phyloP scores from a whole-genome alignment of 2,329 filamentous ascomycete species.

The Aspergillus hortae region DNA sequence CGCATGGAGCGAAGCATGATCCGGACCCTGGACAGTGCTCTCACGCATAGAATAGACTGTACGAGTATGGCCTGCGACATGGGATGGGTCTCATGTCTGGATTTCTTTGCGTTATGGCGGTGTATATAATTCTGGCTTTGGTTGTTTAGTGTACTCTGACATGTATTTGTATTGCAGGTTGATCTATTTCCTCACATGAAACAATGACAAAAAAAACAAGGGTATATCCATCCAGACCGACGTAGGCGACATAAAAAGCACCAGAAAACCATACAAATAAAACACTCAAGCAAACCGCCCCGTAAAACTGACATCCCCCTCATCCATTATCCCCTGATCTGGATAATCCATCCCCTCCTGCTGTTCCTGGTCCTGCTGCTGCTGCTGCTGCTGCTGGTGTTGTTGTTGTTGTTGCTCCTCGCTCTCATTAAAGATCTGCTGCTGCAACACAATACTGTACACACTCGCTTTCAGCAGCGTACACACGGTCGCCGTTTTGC shows the following conservation, averaged over 20 bases:
- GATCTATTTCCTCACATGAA: constrained; percentile 10
- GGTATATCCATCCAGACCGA: constrained; percentile 15
- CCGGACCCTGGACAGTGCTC: constrained; percentile 5
- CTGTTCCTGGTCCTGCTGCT: constrained; percentile 10
- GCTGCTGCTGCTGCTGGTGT: constrained; percentile 16
- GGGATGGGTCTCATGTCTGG: background rate
- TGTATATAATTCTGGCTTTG: constrained; percentile 19
- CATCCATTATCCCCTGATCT: constrained; percentile 20
- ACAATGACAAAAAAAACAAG: constrained; percentile 7
- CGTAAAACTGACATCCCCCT: constrained; percentile 24
- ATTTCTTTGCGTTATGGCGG: constrained; percentile 15
- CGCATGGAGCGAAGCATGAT: constrained; percentile 1
- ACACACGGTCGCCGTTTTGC: constrained; percentile 92
- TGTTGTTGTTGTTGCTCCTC: constrained; percentile 32
- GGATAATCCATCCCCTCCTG: constrained; percentile 17
- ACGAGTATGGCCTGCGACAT: constrained; percentile 11
- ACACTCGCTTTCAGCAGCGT: constrained; percentile 96
- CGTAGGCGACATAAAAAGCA: constrained; percentile 9
- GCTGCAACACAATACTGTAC: constrained; percentile 97
- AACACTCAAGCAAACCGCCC: constrained; percentile 11
- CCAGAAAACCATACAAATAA: constrained; percentile 1
- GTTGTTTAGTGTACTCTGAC: constrained; percentile 11
- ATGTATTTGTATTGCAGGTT: constrained; percentile 28
- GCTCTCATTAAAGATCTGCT: constrained; percentile 75
- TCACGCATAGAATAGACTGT: constrained; percentile 14